Base-by-base conservation (phyloP, 2,329 filamentous ascomycete genomes). In the Colletotrichum filicis region DNA sequence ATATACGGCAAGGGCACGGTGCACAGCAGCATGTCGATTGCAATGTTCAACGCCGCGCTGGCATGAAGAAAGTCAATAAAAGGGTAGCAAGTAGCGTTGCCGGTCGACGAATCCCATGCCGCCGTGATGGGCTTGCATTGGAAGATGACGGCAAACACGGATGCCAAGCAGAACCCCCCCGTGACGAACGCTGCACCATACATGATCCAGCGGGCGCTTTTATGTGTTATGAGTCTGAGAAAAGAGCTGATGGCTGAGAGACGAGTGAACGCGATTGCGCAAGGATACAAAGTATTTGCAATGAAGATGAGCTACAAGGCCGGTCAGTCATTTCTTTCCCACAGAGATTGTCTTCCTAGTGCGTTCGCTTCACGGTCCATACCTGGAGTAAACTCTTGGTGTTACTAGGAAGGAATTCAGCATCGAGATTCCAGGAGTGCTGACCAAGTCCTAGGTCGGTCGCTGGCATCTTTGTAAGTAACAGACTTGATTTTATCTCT, bases 11-110 rank as follows among this genome's bases (percentile, higher is more conserved):
- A 71, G 0, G 80, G 80, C 42, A 77, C 76, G 1, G 76, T 66
- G 59, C 80, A 79, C 9, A 82, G 72, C 5, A 80, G 52, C 4
- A 80, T 63, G 52, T 82, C 80, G 6, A 78, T 80, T 2, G 69
- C 68, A 8, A 80, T 70, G 59, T 77, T 80, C 67, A 81, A 75
- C 35, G 77, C 77, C 1, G 80, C 75, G 72, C 78, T 80, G 63
- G 72, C 75, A 52, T 78, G 78, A 24, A 81, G 53, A 56, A 78
- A 79, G 68, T 79, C 32, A 68, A 76, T 61, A 66, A 81, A 80
- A 0, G 73, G 67, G 46, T 76, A 77, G 73, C 80, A 82, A 19
- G 75, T 72, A 6, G 74, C 68, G 1, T 62, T 46, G 12, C 19
- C n/a, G 1, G 75, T 70, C 8, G 66, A 70, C 0, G 77, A 71